Percentiles rank a stretch among this genome's conserved stretches.
Conservation (phyloP, 2,329 filamentous ascomycete genomes). For the Aspergillus sp. region DNA sequence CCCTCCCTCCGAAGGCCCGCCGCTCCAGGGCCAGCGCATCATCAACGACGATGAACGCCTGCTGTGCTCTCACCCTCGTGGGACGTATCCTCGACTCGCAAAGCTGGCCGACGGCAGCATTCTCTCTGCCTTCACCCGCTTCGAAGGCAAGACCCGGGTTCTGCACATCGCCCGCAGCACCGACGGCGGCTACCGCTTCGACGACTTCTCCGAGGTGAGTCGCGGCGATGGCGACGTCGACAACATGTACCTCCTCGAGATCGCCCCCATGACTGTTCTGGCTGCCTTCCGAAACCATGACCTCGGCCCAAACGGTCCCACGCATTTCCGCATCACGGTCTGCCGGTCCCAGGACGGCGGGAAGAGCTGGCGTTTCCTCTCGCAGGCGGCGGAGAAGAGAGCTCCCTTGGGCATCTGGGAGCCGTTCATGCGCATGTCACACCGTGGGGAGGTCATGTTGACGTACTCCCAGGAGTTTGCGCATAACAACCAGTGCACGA, state of each 20-base stretch:
- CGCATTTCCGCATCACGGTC: slow-evolving; percentile 52
- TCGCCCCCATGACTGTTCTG: slow-evolving; percentile 36
- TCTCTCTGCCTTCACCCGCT: slow-evolving; percentile 48
- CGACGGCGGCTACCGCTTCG: slow-evolving; percentile 45
- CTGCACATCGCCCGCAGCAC: slow-evolving; percentile 47
- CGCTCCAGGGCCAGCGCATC: slow-evolving; percentile 21
- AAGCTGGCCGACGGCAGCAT: slow-evolving; percentile 47
- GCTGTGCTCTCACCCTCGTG: slow-evolving; percentile 37
- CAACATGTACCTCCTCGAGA: slow-evolving; percentile 49
- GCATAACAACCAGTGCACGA: slow-evolving; percentile 50
- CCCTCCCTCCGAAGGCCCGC: slow-evolving; percentile 1
- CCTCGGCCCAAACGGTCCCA: slow-evolving; percentile 34
- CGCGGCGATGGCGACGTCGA: slow-evolving; percentile 48
- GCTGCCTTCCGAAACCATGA: slow-evolving; percentile 53
- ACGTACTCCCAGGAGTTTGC: slow-evolving; percentile 51
- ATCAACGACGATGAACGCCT: slow-evolving; percentile 35
- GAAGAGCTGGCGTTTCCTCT: slow-evolving; percentile 43
- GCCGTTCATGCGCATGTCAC: slow-evolving; percentile 48
- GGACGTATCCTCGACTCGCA: slow-evolving; percentile 51
- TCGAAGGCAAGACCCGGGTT: slow-evolving; percentile 37
- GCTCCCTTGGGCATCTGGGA: slow-evolving; percentile 48
- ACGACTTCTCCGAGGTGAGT: slow-evolving; percentile 44
- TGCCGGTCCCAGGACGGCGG: slow-evolving; percentile 49
- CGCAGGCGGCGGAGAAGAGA: slow-evolving; percentile 46
- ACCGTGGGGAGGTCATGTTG: slow-evolving; percentile 43